Conservation (phyloP, 495 filamentous ascomycete species). For the Penicillium argentinense region DNA sequence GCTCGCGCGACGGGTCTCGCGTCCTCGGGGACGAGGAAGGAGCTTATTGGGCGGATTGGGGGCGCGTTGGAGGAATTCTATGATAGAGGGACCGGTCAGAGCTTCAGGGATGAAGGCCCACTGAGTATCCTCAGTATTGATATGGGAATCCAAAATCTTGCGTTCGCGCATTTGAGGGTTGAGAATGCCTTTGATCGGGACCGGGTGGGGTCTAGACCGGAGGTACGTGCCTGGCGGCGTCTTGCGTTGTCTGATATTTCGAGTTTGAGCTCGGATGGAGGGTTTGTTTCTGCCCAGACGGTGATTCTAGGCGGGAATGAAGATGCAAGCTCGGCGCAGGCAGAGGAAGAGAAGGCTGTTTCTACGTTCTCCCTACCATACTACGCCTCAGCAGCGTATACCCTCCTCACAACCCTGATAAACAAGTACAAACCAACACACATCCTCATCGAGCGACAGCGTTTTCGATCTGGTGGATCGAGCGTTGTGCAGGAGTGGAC, state of each 20-base stretch:
- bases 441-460: conserved; percentile 87
- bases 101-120: no score
- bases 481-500: conserved; percentile 83
- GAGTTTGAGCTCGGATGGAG: conserved; percentile 5
- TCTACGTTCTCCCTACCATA: conserved; percentile 53
- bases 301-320: no score
- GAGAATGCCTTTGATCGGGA: neutral
- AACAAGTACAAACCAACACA: conserved; percentile 58
- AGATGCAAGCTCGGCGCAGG: no score
- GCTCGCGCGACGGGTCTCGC: conserved; percentile 54
- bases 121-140: conserved; percentile 75
- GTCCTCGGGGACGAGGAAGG: conserved; percentile 49
- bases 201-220: conserved; percentile 1
- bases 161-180: conserved; percentile 53
- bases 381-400: conserved; percentile 63
- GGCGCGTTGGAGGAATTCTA: conserved; percentile 10
- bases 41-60: conserved; percentile 31
- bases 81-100: no score
- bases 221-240: conserved; percentile 39
- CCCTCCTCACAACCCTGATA: conserved; percentile 54
- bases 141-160: conserved; percentile 84
- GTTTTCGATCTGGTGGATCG: conserved; percentile 69
- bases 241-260: conserved; percentile 28
- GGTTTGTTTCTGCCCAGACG: no score
- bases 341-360: neutral